Evolutionary conservation across 768 basidiomycete genomes (phyloP).

Genomic region (Mycena leptocephala): DNA sequence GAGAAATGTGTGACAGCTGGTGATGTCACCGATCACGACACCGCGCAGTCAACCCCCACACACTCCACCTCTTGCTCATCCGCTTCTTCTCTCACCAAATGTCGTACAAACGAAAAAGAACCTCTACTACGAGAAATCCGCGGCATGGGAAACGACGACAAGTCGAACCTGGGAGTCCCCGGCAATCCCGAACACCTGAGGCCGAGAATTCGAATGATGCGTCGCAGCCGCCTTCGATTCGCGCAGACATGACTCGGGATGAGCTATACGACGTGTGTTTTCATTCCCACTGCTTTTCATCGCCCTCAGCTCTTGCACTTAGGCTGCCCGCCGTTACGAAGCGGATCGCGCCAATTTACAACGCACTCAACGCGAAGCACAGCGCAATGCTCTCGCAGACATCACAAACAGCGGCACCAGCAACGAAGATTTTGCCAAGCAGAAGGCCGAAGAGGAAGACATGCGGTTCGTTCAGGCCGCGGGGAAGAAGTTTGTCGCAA

Average conservation of each 20-base stretch:
- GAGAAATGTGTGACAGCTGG: not conserved
- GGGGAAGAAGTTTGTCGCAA: slow-evolving; percentile 5
- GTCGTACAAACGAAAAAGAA: not conserved
- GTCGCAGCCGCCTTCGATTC: not conserved
- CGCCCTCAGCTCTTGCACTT: not conserved
- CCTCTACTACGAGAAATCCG: not conserved
- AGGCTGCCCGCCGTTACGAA: not conserved
- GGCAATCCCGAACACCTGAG: not conserved
- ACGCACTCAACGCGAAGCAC: not conserved
- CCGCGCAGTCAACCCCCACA: no score
- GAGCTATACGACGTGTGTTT: slow-evolving; percentile 7
- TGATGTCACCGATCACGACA: slow-evolving; percentile 15
- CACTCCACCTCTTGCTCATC: no score
- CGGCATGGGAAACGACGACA: not conserved
- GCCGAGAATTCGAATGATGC: not conserved
- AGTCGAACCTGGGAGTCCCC: not conserved
- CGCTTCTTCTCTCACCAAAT: no score
- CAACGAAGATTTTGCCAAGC: not conserved
- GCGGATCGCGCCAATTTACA: not conserved
- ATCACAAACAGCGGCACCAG: slow-evolving; percentile 2
- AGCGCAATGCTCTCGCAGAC: slow-evolving; percentile 1
- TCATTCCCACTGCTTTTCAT: not conserved
- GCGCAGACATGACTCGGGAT: not conserved
- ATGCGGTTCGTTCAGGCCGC: not conserved
- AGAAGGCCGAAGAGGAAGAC: not conserved